Evolutionary conservation across 352 stramenopile genomes (phyloP), one percentile per base, ranked within the genome.

Genomic region (Nothophytophthora sp.): DNA sequence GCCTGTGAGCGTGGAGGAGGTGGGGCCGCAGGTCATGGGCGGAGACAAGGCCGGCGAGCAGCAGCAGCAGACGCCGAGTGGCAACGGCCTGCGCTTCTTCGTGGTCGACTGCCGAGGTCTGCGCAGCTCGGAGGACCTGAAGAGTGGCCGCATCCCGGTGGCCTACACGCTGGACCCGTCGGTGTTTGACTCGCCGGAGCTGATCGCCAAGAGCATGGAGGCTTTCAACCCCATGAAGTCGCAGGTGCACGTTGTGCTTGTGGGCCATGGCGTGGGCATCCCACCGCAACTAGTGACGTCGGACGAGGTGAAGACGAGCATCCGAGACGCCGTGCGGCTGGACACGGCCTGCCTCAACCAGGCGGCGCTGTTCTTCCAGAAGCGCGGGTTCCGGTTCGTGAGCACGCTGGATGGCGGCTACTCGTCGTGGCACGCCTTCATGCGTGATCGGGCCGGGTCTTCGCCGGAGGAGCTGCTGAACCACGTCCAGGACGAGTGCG

Each of bases 391-490:
- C 46, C 80, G 82, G n/a, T 93, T 89, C 48, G 76, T 93, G 29
- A 90, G 82, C 25, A 76, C 60, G 7, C 45, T 93, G 12, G 82
- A 93, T 44, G 82, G 82, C 16, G 82, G 82, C 2, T 93, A 90
- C 49, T 76, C 82, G 10, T 86, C 80, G 5, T 93, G 82, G 82
- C 82, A 93, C 45, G 80, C 82, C n/a, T 91, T 84, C 50, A 87
- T 93, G 76, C 74, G 82, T 19, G 82, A 93, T 50, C 67, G 74
- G 3, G 50, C 73, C 1, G 55, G 54, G 15, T 81, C 55, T 1
- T 90, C 82, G 5, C 76, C 75, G 2, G 47, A 87, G 30, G 82
- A 93, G 36, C 47, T 93, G 32, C 60, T 90, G 28, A 81, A 85
- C 39, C 82, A 93, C 40, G 76, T 88, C 0, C 66, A 67, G 18